A percentile compares a stretch with the other conserved stretches of the same genome.
phyloP scores from a whole-genome alignment of 2,329 filamentous ascomycete genomes.

The Onygenales sp. region DNA sequence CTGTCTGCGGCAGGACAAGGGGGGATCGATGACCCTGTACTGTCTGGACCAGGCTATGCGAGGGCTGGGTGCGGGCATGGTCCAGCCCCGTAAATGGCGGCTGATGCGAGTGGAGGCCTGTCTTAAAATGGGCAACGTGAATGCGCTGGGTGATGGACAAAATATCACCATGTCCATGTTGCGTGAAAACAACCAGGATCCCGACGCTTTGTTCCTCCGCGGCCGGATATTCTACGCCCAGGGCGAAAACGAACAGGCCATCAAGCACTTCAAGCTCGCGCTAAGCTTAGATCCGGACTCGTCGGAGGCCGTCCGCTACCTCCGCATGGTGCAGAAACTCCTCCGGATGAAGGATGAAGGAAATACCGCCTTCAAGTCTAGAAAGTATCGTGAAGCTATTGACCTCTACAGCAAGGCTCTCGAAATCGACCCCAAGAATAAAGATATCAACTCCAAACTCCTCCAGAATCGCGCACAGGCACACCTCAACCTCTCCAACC shows the following conservation, averaged over 20 bases:
- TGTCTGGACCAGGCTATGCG: conserved; percentile 85
- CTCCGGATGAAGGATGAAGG: conserved; percentile 91
- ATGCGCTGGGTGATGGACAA: conserved; percentile 82
- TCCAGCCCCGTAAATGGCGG: conserved; percentile 85
- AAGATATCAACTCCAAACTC: conserved; percentile 88
- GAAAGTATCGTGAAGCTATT: conserved; percentile 68
- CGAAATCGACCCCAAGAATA: conserved; percentile 77
- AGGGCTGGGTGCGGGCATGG: conserved; percentile 63
- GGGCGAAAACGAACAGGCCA: conserved; percentile 90
- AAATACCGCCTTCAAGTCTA: conserved; percentile 80
- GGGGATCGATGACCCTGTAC: conserved; percentile 84
- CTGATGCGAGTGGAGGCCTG: conserved; percentile 87
- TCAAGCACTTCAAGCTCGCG: conserved; percentile 85
- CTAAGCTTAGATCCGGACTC: conserved; percentile 86
- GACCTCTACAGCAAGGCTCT: conserved; percentile 77
- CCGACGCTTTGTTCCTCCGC: conserved; percentile 82
- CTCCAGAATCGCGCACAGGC: conserved; percentile 88
- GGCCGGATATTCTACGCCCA: conserved; percentile 81
- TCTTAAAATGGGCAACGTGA: conserved; percentile 82
- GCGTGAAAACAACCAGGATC: conserved; percentile 79
- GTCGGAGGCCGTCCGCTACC: conserved; percentile 75
- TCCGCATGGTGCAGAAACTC: conserved; percentile 83
- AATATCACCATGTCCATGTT: conserved; percentile 84
- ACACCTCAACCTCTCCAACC: conserved; percentile 70
- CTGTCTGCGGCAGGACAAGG: conserved; percentile 62